Conservation (phyloP, 108 stramenopile genomes). For the Nitzschia putrida region DNA sequence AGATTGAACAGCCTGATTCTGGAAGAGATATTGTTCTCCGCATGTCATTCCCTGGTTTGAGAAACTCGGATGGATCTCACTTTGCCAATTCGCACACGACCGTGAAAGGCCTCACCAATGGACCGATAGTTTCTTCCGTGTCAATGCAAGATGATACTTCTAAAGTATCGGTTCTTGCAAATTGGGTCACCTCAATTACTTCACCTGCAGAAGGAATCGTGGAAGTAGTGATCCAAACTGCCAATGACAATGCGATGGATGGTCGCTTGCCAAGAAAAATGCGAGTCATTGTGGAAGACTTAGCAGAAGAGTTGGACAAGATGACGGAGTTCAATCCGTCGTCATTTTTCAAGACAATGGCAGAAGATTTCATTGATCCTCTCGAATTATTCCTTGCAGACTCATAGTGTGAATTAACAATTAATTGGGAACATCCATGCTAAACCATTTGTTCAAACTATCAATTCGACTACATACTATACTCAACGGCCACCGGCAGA, state of each 20-base stretch:
- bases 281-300: constrained; percentile 64
- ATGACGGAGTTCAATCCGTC: constrained; percentile 52
- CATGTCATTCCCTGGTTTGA: constrained; percentile 27
- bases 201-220: constrained; percentile 32
- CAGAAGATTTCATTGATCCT: constrained; percentile 60
- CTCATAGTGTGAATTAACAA: constrained; percentile 10
- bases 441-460: no score
- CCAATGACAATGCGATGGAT: constrained; percentile 13
- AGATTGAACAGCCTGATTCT: not conserved
- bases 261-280: constrained; percentile 25
- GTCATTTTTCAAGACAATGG: constrained; percentile 51
- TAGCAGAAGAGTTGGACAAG: constrained; percentile 49
- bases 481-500: not conserved
- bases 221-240: constrained; percentile 28
- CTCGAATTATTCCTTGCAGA: constrained; percentile 47
- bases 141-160: constrained; percentile 57
- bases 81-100: constrained; percentile 47
- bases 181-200: constrained; percentile 38
- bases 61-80: constrained; percentile 46
- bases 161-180: constrained; percentile 54
- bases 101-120: constrained; percentile 11
- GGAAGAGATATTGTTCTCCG: constrained; percentile 28
- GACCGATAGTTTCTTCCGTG: constrained; percentile 31
- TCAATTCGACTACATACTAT: not conserved
- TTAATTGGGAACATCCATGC: no score